These are phyloP conservation scores for Eustoma russellianum DNA, from an alignment of 257 asterid genomes.

Conservation along the genomic window DNA sequence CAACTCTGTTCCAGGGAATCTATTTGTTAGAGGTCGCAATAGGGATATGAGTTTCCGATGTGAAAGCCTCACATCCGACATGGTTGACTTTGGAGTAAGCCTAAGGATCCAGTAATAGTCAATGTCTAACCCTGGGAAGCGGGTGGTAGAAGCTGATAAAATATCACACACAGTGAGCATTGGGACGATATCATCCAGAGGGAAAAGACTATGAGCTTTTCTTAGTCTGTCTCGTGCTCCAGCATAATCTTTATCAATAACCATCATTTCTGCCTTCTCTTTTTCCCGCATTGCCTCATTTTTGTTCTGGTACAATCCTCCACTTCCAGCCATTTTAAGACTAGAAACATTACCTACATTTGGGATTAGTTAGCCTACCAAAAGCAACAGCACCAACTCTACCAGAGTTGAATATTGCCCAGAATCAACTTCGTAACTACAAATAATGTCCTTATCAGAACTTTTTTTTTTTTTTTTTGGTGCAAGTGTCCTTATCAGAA, in stretches of 20 bases:
- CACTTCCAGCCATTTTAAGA: conserved; percentile 2
- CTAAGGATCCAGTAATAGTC: conserved; percentile 16
- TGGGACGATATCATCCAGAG: conserved; percentile 6
- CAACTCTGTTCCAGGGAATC: conserved; percentile 8
- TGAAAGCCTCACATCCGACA: neutral
- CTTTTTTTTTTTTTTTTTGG: too few relatives aligned
- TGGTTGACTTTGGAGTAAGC: conserved; percentile 10
- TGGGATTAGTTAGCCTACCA: neutral
- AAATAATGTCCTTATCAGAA: too few relatives aligned
- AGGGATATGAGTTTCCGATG: conserved; percentile 3
- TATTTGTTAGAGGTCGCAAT: conserved; percentile 8
- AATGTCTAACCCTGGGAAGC: conserved; percentile 5
- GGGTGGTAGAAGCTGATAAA: conserved; percentile 8
- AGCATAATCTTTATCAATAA: conserved; percentile 10
- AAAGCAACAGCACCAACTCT: too few relatives aligned
- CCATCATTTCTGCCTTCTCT: conserved; percentile 12
- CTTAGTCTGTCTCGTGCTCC: conserved; percentile 11
- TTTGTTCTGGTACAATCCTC: conserved; percentile 3
- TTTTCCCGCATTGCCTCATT: conserved; percentile 13
- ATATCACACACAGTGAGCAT: conserved; percentile 14
- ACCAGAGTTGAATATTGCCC: too few relatives aligned
- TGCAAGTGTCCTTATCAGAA: too few relatives aligned
- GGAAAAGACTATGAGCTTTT: conserved; percentile 9
- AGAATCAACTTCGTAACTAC: too few relatives aligned
- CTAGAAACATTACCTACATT: neutral